Evolutionary conservation across 2,329 filamentous ascomycete genomes (phyloP).

Genomic region (Beauveria sp.): DNA sequence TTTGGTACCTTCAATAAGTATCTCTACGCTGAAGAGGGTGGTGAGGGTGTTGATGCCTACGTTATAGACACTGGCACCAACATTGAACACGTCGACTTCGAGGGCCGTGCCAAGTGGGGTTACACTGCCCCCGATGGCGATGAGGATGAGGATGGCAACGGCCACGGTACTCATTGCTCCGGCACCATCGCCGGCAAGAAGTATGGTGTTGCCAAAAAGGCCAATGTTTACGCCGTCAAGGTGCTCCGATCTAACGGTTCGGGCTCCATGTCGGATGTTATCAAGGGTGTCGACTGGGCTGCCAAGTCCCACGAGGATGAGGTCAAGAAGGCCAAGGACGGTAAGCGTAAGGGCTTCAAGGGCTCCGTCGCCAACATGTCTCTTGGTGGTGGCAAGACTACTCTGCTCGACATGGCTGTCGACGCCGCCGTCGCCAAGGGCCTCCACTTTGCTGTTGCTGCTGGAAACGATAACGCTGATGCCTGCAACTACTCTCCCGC

Average conservation of each 20-base stretch:
- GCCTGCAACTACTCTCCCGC: constrained; percentile 99
- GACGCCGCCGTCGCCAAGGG: constrained; percentile 88
- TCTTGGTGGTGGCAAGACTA: constrained; percentile 93
- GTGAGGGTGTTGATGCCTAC: constrained; percentile 97
- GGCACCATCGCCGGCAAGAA: constrained; percentile 97
- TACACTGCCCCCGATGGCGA: constrained; percentile 88
- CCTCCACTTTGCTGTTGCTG: constrained; percentile 95
- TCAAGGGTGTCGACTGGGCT: constrained; percentile 96
- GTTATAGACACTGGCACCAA: constrained; percentile 98
- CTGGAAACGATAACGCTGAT: constrained; percentile 97
- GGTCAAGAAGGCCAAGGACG: constrained; percentile 70
- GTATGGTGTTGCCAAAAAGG: constrained; percentile 99
- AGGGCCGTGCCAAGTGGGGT: constrained; percentile 91
- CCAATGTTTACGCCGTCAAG: constrained; percentile 94
- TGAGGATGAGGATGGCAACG: constrained; percentile 87
- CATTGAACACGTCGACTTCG: constrained; percentile 88
- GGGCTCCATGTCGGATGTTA: constrained; percentile 96
- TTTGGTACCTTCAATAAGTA: constrained; percentile 99
- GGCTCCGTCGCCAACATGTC: constrained; percentile 99
- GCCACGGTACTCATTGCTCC: constrained; percentile 98
- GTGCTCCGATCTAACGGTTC: constrained; percentile 95
- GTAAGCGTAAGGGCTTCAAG: constrained; percentile 96
- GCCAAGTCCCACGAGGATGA: constrained; percentile 71
- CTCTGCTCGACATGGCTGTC: constrained; percentile 81
- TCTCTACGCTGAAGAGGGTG: constrained; percentile 79